phyloP scores from a whole-genome alignment of 2,329 filamentous ascomycete species.

The Fusarium chlamydosporum region DNA sequence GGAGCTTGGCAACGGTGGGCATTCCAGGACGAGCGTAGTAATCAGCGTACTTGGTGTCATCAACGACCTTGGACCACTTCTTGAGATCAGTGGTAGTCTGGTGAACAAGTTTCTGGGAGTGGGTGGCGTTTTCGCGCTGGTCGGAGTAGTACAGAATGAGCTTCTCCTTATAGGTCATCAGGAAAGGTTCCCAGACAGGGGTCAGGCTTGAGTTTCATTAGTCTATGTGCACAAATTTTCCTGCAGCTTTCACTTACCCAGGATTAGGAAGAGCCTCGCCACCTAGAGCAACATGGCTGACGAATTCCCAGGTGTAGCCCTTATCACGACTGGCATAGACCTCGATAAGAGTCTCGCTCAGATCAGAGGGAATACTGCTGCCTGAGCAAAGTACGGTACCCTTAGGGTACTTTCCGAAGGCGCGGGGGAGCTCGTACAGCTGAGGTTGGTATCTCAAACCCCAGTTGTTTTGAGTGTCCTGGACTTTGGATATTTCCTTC shows the following conservation, averaged over 20 bases:
- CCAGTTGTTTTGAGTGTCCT: conserved; percentile 74
- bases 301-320: conserved; percentile 75
- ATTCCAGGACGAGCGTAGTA: conserved; percentile 77
- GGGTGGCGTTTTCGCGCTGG: conserved; percentile 70
- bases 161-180: conserved; percentile 70
- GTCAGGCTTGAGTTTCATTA: conserved; percentile 59
- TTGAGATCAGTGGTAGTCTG: conserved; percentile 71
- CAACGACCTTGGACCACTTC: conserved; percentile 70
- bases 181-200: conserved; percentile 67
- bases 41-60: conserved; percentile 72
- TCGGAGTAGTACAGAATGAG: conserved; percentile 79
- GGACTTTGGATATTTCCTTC: conserved; percentile 73
- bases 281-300: conserved; percentile 74
- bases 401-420: conserved; percentile 69
- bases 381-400: conserved; percentile 75
- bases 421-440: conserved; percentile 72
- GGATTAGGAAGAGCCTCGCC: conserved; percentile 73
- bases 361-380: conserved; percentile 70
- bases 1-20: conserved; percentile 73
- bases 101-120: conserved; percentile 79
- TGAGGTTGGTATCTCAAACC: conserved; percentile 79
- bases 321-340: conserved; percentile 75
- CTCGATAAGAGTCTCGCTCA: conserved; percentile 76
- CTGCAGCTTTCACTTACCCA: conserved; percentile 47
- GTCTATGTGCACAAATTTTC: too few species aligned